Evolutionary conservation across 805 yeast species (phyloP), one percentile per base, ranked within the genome.

Genomic region (Yamadazyma scolyti): DNA sequence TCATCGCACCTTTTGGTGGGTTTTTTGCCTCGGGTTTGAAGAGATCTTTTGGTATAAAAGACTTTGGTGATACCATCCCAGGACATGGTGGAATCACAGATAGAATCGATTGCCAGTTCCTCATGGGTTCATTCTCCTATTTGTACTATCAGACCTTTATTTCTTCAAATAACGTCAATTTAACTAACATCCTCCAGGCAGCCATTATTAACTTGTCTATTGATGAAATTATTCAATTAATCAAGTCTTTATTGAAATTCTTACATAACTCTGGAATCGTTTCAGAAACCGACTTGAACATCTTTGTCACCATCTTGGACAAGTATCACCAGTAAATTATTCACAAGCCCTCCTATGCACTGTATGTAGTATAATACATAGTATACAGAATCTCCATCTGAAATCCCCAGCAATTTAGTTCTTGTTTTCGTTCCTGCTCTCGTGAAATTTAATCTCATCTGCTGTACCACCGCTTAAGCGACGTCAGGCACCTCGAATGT

Each of bases 31-130:
- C 94, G 32, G 98, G 97, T n/a, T 71, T 93, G 47, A 93, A 93
- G 67, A 79, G 98, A 61, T 87, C 97, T 9, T 89, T 93, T 64
- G 85, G 90, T 51, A 88, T 89, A 33, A 93, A 93, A 62, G 98
- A 93, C 61, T 93, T 93, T 52, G 98, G 97, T 45, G 95, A 90
- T 52, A 90, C 97, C 7, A 93, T 93, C 46, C 98, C 98, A 10
- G 98, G 98, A 19, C 98, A 93, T 54, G 98, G 98, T 42, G 98
- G 98, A 46, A 81, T 93, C 44, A 89, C 97, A 16, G 98, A 93
- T 56, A 76, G 98, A 63, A 81, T 93, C 68, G 98, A 93, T 62
- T 93, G 98, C 62, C 97, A 93, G 63, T 93, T 90, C 54, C 68
- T 93, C 47, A 93, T 93, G 97, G 98, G 98, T 9, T 85, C 95